A percentile compares a stretch with the other conserved stretches of the same genome.
phyloP scores from a whole-genome alignment of 2,329 filamentous ascomycete species.

The Parascedosporium putredinis region DNA sequence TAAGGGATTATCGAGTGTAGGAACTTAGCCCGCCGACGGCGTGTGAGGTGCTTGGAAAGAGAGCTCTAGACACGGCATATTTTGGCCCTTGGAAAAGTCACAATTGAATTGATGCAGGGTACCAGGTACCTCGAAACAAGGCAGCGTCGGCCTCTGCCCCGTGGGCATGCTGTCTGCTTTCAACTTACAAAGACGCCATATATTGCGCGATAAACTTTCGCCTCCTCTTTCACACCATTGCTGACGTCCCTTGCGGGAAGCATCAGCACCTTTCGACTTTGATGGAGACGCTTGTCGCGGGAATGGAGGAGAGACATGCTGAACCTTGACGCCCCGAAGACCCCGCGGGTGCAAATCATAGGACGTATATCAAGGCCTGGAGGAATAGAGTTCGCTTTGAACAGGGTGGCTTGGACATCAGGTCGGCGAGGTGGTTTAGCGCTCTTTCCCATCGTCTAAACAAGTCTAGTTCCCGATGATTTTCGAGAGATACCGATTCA shows the following conservation, averaged over 20 bases:
- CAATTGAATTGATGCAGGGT: too few species aligned
- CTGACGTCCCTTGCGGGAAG: neutral
- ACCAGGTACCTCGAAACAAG: too few species aligned
- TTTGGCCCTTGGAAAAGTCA: too few species aligned
- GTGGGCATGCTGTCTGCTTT: neutral
- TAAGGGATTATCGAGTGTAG: too few species aligned
- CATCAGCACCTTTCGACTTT: neutral
- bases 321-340: neutral
- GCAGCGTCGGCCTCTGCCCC: too few species aligned
- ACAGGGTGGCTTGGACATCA: neutral
- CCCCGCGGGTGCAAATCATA: neutral
- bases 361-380: neutral
- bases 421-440: neutral
- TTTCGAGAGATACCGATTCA: too few species aligned
- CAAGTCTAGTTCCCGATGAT: neutral
- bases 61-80: too few species aligned
- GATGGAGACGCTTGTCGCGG: neutral
- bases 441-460: neutral
- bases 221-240: neutral
- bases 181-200: neutral
- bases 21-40: too few species aligned
- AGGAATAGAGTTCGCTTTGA: neutral
- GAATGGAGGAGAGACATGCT: neutral
- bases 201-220: neutral
- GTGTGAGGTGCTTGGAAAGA: too few species aligned